A percentile compares a stretch with the other conserved stretches of the same genome.
Conservation (phyloP, 2,329 filamentous ascomycete species). For the Pseudogymnoascus sp. region DNA sequence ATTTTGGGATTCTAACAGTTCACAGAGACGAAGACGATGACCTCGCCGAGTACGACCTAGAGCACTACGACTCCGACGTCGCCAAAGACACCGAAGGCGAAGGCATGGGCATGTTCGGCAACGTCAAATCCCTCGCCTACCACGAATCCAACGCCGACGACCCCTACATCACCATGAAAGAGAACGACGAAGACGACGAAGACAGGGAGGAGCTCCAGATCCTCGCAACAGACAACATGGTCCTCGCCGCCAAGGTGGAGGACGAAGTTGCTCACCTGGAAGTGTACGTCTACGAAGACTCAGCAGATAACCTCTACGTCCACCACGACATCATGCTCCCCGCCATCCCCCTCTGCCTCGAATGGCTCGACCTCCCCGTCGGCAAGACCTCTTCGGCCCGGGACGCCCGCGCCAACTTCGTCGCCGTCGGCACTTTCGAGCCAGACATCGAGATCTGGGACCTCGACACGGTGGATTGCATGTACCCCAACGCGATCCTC, state of each 20-base stretch:
- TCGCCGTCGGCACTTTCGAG: constrained; percentile 93
- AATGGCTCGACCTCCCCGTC: constrained; percentile 92
- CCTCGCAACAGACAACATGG: constrained; percentile 81
- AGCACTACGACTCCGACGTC: constrained; percentile 86
- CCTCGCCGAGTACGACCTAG: constrained; percentile 90
- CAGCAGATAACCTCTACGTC: constrained; percentile 92
- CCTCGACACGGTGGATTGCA: constrained; percentile 88
- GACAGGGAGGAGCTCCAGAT: constrained; percentile 93
- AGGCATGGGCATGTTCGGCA: constrained; percentile 86
- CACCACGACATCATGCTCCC: constrained; percentile 99
- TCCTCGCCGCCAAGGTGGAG: constrained; percentile 88
- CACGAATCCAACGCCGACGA: constrained; percentile 92
- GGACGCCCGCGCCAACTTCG: constrained; percentile 73
- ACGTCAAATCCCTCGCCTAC: constrained; percentile 86
- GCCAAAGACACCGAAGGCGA: constrained; percentile 56
- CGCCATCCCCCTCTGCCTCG: constrained; percentile 86
- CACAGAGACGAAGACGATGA: constrained; percentile 64
- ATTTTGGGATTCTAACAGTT: constrained; percentile 10
- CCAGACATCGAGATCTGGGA: constrained; percentile 99
- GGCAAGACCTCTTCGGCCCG: constrained; percentile 55
- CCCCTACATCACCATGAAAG: constrained; percentile 86
- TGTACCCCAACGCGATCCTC: constrained; percentile 95
- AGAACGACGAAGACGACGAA: constrained; percentile 57
- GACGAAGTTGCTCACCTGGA: constrained; percentile 95
- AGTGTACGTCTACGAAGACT: constrained; percentile 95